Conservation (phyloP, 2,329 filamentous ascomycete genomes). For the Pseudogymnoascus sp. region DNA sequence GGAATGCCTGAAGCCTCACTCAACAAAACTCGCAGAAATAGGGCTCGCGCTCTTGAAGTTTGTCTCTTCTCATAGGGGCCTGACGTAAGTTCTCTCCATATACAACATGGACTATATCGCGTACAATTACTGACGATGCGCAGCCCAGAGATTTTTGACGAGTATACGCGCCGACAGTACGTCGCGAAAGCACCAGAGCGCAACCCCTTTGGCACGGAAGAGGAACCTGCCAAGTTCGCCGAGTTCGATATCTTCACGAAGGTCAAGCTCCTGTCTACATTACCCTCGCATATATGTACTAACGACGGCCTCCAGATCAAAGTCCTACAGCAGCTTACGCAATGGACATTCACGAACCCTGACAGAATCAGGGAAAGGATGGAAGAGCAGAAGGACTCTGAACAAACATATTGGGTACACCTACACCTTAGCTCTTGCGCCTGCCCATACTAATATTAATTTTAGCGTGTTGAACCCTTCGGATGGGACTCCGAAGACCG, state of each 20-base stretch:
- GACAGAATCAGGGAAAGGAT: constrained; percentile 82
- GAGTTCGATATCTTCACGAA: constrained; percentile 79
- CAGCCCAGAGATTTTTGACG: constrained; percentile 82
- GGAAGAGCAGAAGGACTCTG: constrained; percentile 69
- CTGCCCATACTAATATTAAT: neutral
- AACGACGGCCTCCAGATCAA: constrained; percentile 42
- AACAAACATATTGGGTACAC: constrained; percentile 77
- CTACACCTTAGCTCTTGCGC: neutral
- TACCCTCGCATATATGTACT: neutral
- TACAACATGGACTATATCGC: neutral
- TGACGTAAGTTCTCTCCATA: constrained; percentile 58
- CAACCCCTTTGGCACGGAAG: constrained; percentile 80
- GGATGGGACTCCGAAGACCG: constrained; percentile 87
- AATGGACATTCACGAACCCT: constrained; percentile 81
- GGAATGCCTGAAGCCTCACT: constrained; percentile 76
- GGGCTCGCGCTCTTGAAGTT: constrained; percentile 84
- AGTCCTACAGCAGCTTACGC: constrained; percentile 79
- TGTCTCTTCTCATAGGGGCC: constrained; percentile 83
- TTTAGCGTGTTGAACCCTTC: constrained; percentile 65
- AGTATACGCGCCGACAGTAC: constrained; percentile 86
- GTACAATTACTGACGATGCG: constrained; percentile 21
- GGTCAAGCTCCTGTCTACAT: constrained; percentile 37
- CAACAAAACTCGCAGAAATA: constrained; percentile 67
- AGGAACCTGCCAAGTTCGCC: constrained; percentile 63
- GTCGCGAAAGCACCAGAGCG: constrained; percentile 65